Evolutionary conservation across 2,329 filamentous ascomycete genomes (phyloP), one percentile per base, ranked within the genome.

Genomic region (Elsinoe fawcettii): DNA sequence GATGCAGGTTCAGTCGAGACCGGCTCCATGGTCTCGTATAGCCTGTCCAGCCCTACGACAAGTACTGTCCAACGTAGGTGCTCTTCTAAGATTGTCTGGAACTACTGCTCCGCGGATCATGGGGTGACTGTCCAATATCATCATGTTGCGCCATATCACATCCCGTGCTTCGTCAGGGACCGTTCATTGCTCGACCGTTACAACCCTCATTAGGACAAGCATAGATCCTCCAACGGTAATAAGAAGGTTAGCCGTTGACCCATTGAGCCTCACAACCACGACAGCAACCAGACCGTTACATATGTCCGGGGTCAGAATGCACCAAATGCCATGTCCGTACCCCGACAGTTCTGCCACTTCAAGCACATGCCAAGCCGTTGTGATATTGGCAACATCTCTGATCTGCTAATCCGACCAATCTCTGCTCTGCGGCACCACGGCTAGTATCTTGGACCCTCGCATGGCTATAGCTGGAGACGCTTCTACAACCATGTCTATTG

Each of bases 331-430:
- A n/a, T 8, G 11, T 23, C 41, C 20, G 41, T n/a, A 46, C 41
- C 41, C 41, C 41, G 41, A 46, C 22, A 46, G 41, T 23, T 46
- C 22, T n/a, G 18, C 23, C 41, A 14, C 20, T 46, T 20, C 20
- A n/a, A 39, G 49, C 32, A 39, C 16, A 53, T 30, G 49, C 49
- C 49, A 34, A n/a, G 14, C 32, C 49, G 49, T 53, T 53, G n/a
- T 11, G n/a, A 23, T 53, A 53, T 53, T 53, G 49, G 49, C 49
- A 53, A 53, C 49, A 53, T 39, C 6, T 53, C 39, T 32, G 49
- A n/a, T n/a, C 34, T 25, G 20, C 34, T 12, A 25, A 20, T 14
- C 16, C 18, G 22, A 37, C 49, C 49, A 53, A 39, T 25, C 11
- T 12, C 30, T 23, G 14, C 20, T n/a, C 14, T 11, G 12, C 16